Conservation (phyloP, 345 rosid species). For the Reutealis trisperma region DNA sequence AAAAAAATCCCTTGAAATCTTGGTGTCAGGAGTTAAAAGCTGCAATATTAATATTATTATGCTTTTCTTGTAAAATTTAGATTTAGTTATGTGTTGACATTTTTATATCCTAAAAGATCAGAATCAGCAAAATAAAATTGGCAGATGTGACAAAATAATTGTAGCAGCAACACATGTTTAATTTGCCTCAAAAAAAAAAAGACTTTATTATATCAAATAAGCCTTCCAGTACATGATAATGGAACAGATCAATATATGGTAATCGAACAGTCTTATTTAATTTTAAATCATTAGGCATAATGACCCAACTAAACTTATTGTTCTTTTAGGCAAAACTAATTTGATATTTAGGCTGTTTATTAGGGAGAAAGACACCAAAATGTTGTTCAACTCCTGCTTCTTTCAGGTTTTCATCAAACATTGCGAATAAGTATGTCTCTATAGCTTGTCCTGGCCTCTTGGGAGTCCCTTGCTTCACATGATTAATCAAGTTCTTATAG, state of each 20-base stretch:
- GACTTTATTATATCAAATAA: not conserved
- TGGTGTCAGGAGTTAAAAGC: not conserved
- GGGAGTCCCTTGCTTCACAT: slow-evolving; percentile 32
- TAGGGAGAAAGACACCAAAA: slow-evolving; percentile 24
- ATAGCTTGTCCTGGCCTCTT: slow-evolving; percentile 15
- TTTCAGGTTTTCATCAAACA: slow-evolving; percentile 31
- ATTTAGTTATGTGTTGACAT: too few species aligned
- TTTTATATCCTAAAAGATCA: too few species aligned
- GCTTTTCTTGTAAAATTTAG: not conserved
- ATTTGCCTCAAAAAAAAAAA: too few species aligned
- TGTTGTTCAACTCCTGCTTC: slow-evolving; percentile 10
- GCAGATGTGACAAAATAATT: too few species aligned
- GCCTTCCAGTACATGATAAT: not conserved
- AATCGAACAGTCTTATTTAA: not conserved
- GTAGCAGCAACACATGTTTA: too few species aligned
- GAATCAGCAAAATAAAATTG: too few species aligned
- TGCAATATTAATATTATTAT: too few species aligned
- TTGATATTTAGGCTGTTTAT: slow-evolving; percentile 20
- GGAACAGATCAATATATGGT: too few species aligned
- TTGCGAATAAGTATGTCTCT: slow-evolving; percentile 22
- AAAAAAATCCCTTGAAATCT: not conserved
- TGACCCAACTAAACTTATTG: not conserved
- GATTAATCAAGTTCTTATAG: slow-evolving; percentile 20
- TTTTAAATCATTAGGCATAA: not conserved
- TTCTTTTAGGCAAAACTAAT: slow-evolving; percentile 7